phyloP scores from a whole-genome alignment of 2,329 filamentous ascomycete species.

The Exophiala spinifera region DNA sequence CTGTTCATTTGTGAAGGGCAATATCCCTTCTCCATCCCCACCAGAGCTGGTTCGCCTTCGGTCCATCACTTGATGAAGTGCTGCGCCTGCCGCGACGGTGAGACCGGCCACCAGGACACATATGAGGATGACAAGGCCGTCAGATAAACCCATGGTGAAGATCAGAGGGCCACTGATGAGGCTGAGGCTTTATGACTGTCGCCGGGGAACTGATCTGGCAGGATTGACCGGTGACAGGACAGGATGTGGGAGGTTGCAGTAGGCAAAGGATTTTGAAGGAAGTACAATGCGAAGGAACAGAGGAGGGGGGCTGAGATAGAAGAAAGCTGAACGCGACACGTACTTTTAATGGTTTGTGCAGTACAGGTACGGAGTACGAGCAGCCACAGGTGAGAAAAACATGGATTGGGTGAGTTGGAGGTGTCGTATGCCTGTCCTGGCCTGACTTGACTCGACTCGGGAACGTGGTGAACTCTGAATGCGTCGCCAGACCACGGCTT shows the following conservation, averaged over 20 bases:
- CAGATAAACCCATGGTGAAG: slow-evolving; percentile 14
- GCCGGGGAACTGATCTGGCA: neutral
- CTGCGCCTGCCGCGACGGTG: slow-evolving; percentile 14
- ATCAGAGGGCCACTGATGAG: neutral
- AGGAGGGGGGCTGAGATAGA: neutral
- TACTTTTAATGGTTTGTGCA: neutral
- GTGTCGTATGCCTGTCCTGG: no score
- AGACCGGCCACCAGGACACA: slow-evolving; percentile 14
- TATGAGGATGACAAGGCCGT: slow-evolving; percentile 14
- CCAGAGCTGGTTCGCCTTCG: neutral
- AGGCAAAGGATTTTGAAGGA: neutral
- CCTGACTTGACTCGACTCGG: no score
- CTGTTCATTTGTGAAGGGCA: slow-evolving; percentile 8
- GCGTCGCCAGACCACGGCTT: no score
- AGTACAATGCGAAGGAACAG: neutral
- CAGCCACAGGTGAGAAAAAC: neutral
- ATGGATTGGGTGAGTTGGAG: no score
- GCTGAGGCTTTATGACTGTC: neutral
- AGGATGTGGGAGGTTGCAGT: neutral
- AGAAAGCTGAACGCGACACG: neutral
- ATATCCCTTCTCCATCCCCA: neutral
- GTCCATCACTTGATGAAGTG: slow-evolving; percentile 12
- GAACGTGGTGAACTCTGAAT: no score
- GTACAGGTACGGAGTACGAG: no score
- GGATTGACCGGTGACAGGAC: neutral